Evolutionary conservation across 768 basidiomycete genomes (phyloP).

Genomic region (Suillus paluster): DNA sequence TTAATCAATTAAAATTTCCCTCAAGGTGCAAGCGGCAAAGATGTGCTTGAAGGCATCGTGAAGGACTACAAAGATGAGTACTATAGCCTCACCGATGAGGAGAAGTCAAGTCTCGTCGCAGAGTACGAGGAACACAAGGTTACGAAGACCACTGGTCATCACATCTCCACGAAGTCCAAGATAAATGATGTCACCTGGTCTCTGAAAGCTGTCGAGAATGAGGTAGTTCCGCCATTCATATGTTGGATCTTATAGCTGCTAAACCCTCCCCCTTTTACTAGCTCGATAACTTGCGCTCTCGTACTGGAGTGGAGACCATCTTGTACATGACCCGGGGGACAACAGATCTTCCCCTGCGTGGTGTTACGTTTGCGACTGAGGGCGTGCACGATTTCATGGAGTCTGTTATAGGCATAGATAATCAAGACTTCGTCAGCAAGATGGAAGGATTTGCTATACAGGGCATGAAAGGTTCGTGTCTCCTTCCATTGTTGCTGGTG

Average conservation of each 20-base stretch:
- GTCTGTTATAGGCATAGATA: constrained; percentile 7
- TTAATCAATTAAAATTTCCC: neutral
- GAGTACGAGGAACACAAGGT: neutral
- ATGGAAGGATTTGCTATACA: constrained; percentile 15
- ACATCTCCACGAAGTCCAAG: constrained; percentile 8
- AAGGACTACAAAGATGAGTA: neutral
- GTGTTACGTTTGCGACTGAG: constrained; percentile 7
- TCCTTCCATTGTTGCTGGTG: neutral
- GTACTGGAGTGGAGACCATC: too few relatives aligned
- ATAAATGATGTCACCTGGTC: constrained; percentile 13
- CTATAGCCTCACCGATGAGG: neutral
- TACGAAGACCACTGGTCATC: neutral
- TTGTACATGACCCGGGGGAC: too few relatives aligned
- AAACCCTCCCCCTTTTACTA: too few relatives aligned
- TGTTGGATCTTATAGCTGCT: too few relatives aligned
- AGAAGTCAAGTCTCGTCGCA: neutral
- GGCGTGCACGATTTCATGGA: constrained; percentile 12
- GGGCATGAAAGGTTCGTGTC: constrained; percentile 11
- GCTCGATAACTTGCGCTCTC: too few relatives aligned
- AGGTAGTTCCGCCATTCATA: neutral
- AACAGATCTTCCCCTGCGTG: neutral
- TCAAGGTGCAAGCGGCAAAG: neutral
- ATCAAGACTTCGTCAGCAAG: constrained; percentile 15
- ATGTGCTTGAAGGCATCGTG: neutral
- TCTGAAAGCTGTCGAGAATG: constrained; percentile 6